phyloP scores from a whole-genome alignment of 2,329 filamentous ascomycete species.

The Ophiosphaerella korrae region DNA sequence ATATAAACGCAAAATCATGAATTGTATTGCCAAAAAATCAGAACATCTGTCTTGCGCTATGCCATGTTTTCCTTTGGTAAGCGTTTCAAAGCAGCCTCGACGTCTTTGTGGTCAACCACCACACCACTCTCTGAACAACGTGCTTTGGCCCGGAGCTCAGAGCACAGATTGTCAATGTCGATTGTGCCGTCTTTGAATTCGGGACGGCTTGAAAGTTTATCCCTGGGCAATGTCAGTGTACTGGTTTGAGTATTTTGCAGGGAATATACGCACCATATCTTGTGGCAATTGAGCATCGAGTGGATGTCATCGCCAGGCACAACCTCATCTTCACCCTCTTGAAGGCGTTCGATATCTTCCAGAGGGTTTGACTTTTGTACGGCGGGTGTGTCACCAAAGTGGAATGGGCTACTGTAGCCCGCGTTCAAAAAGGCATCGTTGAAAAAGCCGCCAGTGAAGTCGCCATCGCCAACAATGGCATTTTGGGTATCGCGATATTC shows the following conservation, averaged over 20 bases:
- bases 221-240: conserved; percentile 64
- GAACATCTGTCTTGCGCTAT: neutral
- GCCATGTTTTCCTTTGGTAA: conserved; percentile 42
- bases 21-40: neutral
- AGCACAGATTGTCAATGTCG: conserved; percentile 90
- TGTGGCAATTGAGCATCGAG: conserved; percentile 79
- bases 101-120: conserved; percentile 86
- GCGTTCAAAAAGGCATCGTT: conserved; percentile 77
- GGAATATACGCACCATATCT: conserved; percentile 78
- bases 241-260: neutral
- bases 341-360: conserved; percentile 75
- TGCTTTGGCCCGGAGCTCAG: conserved; percentile 91
- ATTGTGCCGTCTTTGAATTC: conserved; percentile 90
- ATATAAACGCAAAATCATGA: neutral
- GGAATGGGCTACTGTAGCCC: conserved; percentile 83
- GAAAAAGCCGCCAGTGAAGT: conserved; percentile 72
- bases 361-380: conserved; percentile 68
- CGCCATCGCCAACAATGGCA: conserved; percentile 70
- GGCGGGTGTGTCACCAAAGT: conserved; percentile 59
- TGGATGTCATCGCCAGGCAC: conserved; percentile 64
- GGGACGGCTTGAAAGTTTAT: conserved; percentile 83
- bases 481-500: conserved; percentile 91
- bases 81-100: conserved; percentile 66
- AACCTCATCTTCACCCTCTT: conserved; percentile 71
- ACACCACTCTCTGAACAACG: conserved; percentile 91